A percentile compares a stretch with the other conserved stretches of the same genome.
Conservation (phyloP, 78 protist species). For the Dictyostelium brefeldianum region DNA sequence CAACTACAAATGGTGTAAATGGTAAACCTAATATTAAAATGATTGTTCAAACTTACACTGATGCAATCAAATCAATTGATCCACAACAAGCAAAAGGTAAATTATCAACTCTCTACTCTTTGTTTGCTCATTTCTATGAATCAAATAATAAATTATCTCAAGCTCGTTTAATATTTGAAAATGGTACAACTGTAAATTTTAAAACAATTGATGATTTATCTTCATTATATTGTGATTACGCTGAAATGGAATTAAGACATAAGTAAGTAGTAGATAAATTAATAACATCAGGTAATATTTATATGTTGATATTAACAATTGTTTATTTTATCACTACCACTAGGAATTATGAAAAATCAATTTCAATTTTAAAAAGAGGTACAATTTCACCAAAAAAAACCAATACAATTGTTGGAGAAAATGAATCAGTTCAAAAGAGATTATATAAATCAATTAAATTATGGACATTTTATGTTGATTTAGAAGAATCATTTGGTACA, state of each 20-base stretch:
- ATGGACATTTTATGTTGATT: conserved; percentile 97
- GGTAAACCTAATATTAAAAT: neutral
- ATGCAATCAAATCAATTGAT: conserved; percentile 88
- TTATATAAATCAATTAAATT: conserved; percentile 88
- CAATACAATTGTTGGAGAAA: conserved; percentile 13
- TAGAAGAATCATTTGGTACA: conserved; percentile 96
- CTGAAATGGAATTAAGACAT: conserved; percentile 96
- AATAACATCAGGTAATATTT: no score
- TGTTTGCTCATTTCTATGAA: conserved; percentile 87
- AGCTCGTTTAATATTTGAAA: conserved; percentile 86
- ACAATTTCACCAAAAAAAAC: conserved; percentile 49
- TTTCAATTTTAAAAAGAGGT: conserved; percentile 64
- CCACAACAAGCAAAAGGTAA: conserved; percentile 89
- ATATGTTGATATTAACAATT: no score
- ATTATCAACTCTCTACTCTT: conserved; percentile 87
- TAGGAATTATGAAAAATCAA: conserved; percentile 37
- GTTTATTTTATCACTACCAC: neutral
- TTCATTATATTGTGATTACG: conserved; percentile 93
- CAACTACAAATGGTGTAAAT: conserved; percentile 1
- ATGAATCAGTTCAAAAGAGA: conserved; percentile 86
- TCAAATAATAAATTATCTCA: conserved; percentile 80
- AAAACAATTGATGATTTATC: conserved; percentile 92
- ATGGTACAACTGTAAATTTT: conserved; percentile 64
- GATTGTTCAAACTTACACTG: conserved; percentile 84
- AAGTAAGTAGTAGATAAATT: neutral